Evolutionary conservation across 2,329 filamentous ascomycete species (phyloP).

Genomic region (Penicillium hesseltinei): DNA sequence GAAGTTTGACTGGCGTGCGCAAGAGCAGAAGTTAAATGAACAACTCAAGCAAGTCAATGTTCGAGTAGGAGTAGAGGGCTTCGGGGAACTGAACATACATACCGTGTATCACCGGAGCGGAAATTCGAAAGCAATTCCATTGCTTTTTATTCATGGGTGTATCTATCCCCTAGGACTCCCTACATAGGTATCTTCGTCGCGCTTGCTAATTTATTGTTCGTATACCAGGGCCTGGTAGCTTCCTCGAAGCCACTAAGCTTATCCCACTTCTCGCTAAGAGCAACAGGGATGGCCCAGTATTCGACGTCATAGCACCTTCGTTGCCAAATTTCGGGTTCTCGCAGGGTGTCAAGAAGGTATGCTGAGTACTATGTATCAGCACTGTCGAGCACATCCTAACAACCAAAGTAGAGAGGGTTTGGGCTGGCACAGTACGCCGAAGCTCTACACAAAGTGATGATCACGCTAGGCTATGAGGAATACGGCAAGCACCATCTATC

Average conservation of each 20-base stretch:
- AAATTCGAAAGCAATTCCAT: conserved; percentile 56
- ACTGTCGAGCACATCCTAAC: not conserved
- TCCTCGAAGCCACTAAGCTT: conserved; percentile 52
- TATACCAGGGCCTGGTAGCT: conserved; percentile 59
- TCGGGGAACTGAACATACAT: conserved; percentile 61
- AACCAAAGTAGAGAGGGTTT: conserved; percentile 52
- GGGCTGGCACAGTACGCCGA: conserved; percentile 62
- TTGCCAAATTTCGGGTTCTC: conserved; percentile 59
- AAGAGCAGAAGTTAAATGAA: conserved; percentile 59
- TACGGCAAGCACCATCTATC: conserved; percentile 45
- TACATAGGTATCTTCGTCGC: conserved; percentile 9
- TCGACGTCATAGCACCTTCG: conserved; percentile 54
- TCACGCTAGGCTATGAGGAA: conserved; percentile 61
- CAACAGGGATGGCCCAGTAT: conserved; percentile 42
- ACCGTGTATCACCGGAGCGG: conserved; percentile 60
- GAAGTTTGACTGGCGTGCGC: conserved; percentile 59
- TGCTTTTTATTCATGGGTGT: conserved; percentile 68
- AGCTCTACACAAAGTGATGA: conserved; percentile 66
- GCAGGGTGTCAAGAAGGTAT: conserved; percentile 40
- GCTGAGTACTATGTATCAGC: not conserved
- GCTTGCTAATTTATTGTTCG: not conserved
- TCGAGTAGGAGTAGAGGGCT: conserved; percentile 55
- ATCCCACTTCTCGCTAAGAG: conserved; percentile 48
- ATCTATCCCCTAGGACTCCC: conserved; percentile 9
- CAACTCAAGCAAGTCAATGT: conserved; percentile 59